Evolutionary conservation across 495 filamentous ascomycete species (phyloP), one percentile per base, ranked within the genome.

Genomic region (Aspergillus hancockii): DNA sequence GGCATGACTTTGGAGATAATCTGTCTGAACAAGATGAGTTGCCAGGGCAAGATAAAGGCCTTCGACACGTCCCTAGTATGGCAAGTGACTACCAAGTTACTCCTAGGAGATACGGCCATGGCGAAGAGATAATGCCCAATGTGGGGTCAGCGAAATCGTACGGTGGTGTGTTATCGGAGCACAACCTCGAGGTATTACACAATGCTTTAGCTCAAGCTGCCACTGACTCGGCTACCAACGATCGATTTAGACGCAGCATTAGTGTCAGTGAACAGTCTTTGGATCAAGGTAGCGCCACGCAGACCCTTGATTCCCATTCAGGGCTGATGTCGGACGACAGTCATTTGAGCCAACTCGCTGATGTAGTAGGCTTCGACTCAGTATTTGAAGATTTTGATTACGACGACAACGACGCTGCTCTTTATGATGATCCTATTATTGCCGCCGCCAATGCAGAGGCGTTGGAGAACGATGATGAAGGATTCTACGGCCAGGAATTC

Each of bases 401-500:
- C 52, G 79, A 81, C 47, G 71, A 80, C 31, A 80, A 85, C 57
- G 88, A 91, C 50, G 84, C 83, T 59, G 78, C 85, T 7, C 79
- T 86, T 54, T 88, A 88, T 55, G 91, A 97, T 65, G 92, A 97
- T 62, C 81, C 85, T 43, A 95, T 98, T 67, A 91, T 98, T 59
- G 95, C 93, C 0, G 94, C 89, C 25, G 94, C 94, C 19, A 98
- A 98, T 63, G 93, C 93, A 7, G 91, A 93, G 65, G 94, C 90
- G 21, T 81, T 98, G 4, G 94, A 94, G 47, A 91, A 90, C 61
- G 94, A 98, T 63, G 86, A 87, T 16, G 93, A 96, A 50, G 93
- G 90, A 8, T 93, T 92, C 75, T 98, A 98, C 67, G 95, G 94
- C 3, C 88, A 92, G 62, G 94, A 98, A 70, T 98, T 98, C 63